Evolutionary conservation across 164 flowering plant species (phyloP).

Genomic region (Tinospora cordifolia): DNA sequence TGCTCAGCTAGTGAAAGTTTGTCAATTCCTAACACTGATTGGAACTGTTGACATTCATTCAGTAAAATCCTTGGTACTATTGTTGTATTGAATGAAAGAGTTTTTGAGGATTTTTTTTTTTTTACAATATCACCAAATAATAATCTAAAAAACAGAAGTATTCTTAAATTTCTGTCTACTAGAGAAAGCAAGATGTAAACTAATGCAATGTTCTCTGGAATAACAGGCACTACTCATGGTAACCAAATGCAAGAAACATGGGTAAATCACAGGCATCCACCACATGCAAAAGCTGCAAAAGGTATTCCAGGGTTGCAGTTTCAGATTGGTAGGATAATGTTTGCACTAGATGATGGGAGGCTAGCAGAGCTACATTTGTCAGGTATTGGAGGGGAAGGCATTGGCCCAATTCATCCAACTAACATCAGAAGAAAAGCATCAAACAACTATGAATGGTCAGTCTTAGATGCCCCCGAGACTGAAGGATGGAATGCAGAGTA

Average conservation of each 20-base stretch:
- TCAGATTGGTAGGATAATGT: slow-evolving; percentile 57
- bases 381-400: slow-evolving; percentile 64
- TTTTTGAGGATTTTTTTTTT: no score
- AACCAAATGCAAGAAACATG: slow-evolving; percentile 37
- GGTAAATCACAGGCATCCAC: slow-evolving; percentile 65
- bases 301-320: slow-evolving; percentile 53
- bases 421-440: slow-evolving; percentile 38
- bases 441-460: slow-evolving; percentile 55
- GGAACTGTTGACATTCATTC: neutral
- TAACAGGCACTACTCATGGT: slow-evolving; percentile 42
- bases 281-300: slow-evolving; percentile 55
- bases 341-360: slow-evolving; percentile 78
- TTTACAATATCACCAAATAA: no score
- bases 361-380: slow-evolving; percentile 70
- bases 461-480: slow-evolving; percentile 72
- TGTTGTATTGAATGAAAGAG: no score
- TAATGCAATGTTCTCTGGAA: slow-evolving; percentile 13
- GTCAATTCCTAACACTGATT: neutral
- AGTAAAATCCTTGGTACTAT: neutral
- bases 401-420: slow-evolving; percentile 37
- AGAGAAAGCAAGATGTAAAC: neutral
- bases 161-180: neutral
- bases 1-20: neutral
- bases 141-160: neutral
- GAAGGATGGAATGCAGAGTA: slow-evolving; percentile 96